These are phyloP conservation scores for Polytrichum commune DNA, from an alignment of 225 moss, liverwort and hornwort genomes.

Conservation along the genomic window DNA sequence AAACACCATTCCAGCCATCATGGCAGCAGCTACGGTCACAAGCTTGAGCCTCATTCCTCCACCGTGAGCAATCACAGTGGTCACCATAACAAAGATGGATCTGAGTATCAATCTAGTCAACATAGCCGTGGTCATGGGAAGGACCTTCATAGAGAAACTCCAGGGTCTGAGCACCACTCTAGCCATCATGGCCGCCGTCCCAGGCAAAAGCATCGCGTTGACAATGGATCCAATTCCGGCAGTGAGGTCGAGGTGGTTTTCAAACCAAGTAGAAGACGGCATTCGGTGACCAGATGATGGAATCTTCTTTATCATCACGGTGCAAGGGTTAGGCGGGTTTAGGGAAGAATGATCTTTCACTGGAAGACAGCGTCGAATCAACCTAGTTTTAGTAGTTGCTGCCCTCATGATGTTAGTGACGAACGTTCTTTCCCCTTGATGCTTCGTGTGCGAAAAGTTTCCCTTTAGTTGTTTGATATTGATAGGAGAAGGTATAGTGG, in stretches of 20 bases:
- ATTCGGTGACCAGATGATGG: neutral
- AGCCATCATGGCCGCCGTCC: neutral
- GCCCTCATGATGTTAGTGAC: no score
- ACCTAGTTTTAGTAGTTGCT: no score
- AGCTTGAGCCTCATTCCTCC: neutral
- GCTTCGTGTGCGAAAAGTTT: neutral
- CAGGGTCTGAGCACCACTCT: neutral
- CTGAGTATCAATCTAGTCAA: neutral
- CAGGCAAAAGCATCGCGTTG: neutral
- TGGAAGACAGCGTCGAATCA: neutral
- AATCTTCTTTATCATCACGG: neutral
- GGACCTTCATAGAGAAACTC: neutral
- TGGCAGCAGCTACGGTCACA: neutral
- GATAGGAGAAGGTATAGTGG: neutral
- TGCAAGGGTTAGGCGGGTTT: neutral
- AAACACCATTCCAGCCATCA: no score
- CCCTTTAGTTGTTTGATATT: neutral
- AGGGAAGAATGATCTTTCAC: neutral
- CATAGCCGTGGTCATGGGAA: neutral
- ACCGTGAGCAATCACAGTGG: neutral
- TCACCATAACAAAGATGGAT: slow-evolving; percentile 2
- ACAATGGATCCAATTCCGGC: neutral
- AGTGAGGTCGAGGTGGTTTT: neutral
- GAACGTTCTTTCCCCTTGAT: no score
- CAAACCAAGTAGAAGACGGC: neutral